Evolutionary conservation across 2,329 filamentous ascomycete species (phyloP), one percentile per base, ranked within the genome.

Genomic region (Fusarium xyrophilum): DNA sequence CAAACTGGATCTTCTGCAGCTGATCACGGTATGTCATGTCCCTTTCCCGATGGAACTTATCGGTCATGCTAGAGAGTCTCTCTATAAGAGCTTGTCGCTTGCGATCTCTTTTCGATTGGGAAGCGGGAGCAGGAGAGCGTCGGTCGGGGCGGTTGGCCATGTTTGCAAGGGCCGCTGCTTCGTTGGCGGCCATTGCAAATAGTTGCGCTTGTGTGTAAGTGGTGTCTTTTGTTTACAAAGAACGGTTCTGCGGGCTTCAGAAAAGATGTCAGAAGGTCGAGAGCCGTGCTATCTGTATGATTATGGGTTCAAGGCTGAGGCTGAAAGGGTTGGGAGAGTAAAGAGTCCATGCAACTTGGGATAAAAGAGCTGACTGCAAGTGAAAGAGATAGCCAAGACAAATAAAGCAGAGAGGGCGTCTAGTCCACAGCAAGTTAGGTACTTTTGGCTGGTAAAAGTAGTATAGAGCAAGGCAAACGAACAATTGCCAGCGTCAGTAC

Each of bases 11-110:
- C 70, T 93, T 93, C 74, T 96, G 91, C 4, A 97, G 86, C 79
- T 97, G 93, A 70, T 96, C 92, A 66, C 94, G 89, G 79, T 97
- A 98, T 73, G 93, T 89, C 67, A 87, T 84, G 78, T 97, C 93
- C 69, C 92, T 88, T 75, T 97, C 93, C 67, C 90, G 87, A 68
- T 89, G 88, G 79, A 97, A 95, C 70, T 89, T 89, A 56, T 91
- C 88, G 56, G 90, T 89, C 79, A 97, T 89, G 58, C 89, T 87
- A 40, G 88, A 86, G 10, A 97, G 86, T 68, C 91, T 90, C 65
- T 97, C 93, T 70, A 89, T 88, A 65, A 97, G 88, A 74, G 90
- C 89, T 74, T 92, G 92, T 66, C 93, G 90, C 76, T 94, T 90
- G 79, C 96, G 96, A 81, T 98, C 95, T 79, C 93, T 88, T 83